Conservation (phyloP, 345 rosid genomes). For the Gossypium bickii region DNA sequence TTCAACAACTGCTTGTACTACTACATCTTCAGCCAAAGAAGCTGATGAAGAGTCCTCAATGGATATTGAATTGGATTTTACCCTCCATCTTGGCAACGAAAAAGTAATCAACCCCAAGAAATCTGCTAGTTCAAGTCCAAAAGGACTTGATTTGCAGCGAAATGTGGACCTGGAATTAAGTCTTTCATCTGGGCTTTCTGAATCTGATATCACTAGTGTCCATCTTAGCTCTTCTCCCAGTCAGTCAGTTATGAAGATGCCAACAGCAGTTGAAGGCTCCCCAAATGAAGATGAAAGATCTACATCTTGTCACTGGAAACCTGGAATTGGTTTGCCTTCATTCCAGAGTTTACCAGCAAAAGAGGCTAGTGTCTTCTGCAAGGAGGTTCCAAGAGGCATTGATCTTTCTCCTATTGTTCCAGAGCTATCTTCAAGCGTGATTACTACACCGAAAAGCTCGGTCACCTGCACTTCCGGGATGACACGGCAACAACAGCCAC, state of each 20-base stretch:
- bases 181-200: conserved; percentile 60
- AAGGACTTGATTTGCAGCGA: conserved; percentile 34
- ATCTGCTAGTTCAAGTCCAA: conserved; percentile 27
- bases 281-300: conserved; percentile 49
- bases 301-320: conserved; percentile 37
- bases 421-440: conserved; percentile 63
- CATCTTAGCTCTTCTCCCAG: conserved; percentile 31
- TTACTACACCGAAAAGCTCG: conserved; percentile 62
- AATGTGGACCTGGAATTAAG: conserved; percentile 73
- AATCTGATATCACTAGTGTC: conserved; percentile 58
- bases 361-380: conserved; percentile 33
- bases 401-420: conserved; percentile 35
- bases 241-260: conserved; percentile 39
- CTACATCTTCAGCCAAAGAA: conserved; percentile 76
- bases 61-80: conserved; percentile 77
- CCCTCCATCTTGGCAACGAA: conserved; percentile 76
- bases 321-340: conserved; percentile 35
- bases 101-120: conserved; percentile 40
- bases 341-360: conserved; percentile 26
- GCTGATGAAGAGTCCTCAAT: conserved; percentile 78
- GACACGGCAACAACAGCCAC: conserved; percentile 51
- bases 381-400: conserved; percentile 34
- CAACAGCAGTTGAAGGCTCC: conserved; percentile 34
- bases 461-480: conserved; percentile 82
- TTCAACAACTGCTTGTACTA: conserved; percentile 67